phyloP scores from a whole-genome alignment of 2,329 filamentous ascomycete species.

The Epichloe amarillans region DNA sequence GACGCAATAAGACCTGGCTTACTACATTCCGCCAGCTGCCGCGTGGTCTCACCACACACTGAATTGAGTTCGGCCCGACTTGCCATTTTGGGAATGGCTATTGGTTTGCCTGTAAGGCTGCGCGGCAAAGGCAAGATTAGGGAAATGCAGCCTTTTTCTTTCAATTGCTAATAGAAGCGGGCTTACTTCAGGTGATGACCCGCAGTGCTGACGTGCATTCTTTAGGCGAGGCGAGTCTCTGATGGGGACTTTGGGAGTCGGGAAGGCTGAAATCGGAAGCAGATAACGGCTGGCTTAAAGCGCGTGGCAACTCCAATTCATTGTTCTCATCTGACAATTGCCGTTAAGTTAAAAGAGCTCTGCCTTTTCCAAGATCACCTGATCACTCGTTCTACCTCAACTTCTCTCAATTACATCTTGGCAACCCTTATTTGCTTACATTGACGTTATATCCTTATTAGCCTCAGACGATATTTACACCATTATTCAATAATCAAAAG shows the following conservation, averaged over 20 bases:
- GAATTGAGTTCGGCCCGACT: background rate
- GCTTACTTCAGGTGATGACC: too few relatives aligned
- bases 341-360: background rate
- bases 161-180: too few relatives aligned
- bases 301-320: background rate
- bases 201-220: too few relatives aligned
- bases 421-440: background rate
- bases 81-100: background rate
- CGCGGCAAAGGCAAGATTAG: too few relatives aligned
- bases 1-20: background rate
- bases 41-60: background rate
- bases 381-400: too few relatives aligned
- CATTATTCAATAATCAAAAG: fast-evolving
- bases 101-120: background rate
- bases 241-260: too few relatives aligned
- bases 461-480: fast-evolving
- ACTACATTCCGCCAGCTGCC: too few relatives aligned
- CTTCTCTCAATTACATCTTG: background rate
- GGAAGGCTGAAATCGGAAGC: background rate
- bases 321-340: background rate
- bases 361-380: background rate
- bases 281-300: background rate
- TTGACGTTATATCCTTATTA: background rate
- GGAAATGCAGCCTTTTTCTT: background rate
- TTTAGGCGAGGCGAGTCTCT: too few relatives aligned